Evolutionary conservation across 371 early-diverging fungal genomes (phyloP).

Genomic region (Mortierella sp.): DNA sequence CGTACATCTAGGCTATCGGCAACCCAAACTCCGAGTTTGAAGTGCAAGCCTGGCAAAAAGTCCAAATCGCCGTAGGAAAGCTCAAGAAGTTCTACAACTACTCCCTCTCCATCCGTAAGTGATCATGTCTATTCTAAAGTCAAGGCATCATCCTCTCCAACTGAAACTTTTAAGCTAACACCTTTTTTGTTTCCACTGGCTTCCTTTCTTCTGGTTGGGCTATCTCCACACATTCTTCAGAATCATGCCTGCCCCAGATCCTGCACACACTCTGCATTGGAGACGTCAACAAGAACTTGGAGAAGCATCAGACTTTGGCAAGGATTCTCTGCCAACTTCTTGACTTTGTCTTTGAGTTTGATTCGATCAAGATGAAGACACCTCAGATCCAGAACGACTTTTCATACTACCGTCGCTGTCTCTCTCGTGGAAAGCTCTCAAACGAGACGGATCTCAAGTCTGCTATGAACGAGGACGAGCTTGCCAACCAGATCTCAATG

Average conservation of each 20-base stretch:
- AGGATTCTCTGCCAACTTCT: conserved; percentile 83
- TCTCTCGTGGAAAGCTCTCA: conserved; percentile 76
- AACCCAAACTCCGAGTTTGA: conserved; percentile 84
- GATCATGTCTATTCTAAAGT: not conserved
- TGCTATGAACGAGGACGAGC: conserved; percentile 83
- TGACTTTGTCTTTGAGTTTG: conserved; percentile 89
- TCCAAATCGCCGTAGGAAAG: conserved; percentile 82
- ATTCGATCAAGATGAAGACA: conserved; percentile 91
- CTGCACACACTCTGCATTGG: conserved; percentile 78
- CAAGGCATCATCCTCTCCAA: conserved; percentile 1
- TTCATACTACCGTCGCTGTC: conserved; percentile 93
- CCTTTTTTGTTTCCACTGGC: not conserved
- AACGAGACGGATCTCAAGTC: conserved; percentile 68
- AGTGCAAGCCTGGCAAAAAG: conserved; percentile 84
- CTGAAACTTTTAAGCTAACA: not conserved
- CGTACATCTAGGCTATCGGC: conserved; percentile 85
- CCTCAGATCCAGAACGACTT: conserved; percentile 96
- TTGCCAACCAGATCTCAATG: conserved; percentile 92
- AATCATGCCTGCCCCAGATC: conserved; percentile 77
- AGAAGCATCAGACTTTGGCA: conserved; percentile 80
- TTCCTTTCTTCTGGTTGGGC: not conserved
- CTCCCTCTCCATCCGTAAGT: conserved; percentile 72
- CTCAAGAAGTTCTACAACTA: conserved; percentile 84
- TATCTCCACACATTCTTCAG: too few relatives aligned
- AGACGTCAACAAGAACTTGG: conserved; percentile 74